Conservation (phyloP, 169 alveolate genomes). For the Babesia microti region DNA sequence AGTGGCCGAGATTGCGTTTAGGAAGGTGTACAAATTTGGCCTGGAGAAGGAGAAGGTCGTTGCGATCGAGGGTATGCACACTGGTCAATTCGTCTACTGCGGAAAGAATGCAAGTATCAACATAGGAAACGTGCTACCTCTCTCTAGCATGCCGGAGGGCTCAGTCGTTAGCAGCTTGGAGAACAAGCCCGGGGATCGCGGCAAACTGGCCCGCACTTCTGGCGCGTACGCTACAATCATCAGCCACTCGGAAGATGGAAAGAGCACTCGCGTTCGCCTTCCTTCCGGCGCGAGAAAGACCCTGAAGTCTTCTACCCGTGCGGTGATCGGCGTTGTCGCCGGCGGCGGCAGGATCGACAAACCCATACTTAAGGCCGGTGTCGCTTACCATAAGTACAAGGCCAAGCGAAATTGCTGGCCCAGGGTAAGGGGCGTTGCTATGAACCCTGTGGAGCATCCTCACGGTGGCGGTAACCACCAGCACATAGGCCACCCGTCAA, state of each 20-base stretch:
- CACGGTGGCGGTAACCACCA: constrained; percentile 99
- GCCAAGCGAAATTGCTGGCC: constrained; percentile 99
- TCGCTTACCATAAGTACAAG: constrained; percentile 90
- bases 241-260: constrained; percentile 94
- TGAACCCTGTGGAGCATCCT: constrained; percentile 99
- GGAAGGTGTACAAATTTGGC: constrained; percentile 92
- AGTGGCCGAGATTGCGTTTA: constrained; percentile 87
- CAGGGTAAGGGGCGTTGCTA: constrained; percentile 98
- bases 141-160: constrained; percentile 97
- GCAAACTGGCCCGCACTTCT: constrained; percentile 93
- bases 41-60: constrained; percentile 87
- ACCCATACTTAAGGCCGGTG: constrained; percentile 98
- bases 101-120: constrained; percentile 92
- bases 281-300: constrained; percentile 97
- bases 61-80: constrained; percentile 97
- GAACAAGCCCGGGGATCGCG: constrained; percentile 95
- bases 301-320: constrained; percentile 81
- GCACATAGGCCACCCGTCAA: constrained; percentile 99
- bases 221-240: constrained; percentile 92
- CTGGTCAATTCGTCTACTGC: constrained; percentile 96
- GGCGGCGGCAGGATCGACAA: constrained; percentile 99
- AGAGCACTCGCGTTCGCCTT: constrained; percentile 89
- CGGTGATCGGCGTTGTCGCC: constrained; percentile 95
- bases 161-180: constrained; percentile 92
- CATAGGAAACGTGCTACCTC: constrained; percentile 95